Base-by-base conservation (phyloP, 2,329 filamentous ascomycete species). In the Colletotrichum lupini region DNA sequence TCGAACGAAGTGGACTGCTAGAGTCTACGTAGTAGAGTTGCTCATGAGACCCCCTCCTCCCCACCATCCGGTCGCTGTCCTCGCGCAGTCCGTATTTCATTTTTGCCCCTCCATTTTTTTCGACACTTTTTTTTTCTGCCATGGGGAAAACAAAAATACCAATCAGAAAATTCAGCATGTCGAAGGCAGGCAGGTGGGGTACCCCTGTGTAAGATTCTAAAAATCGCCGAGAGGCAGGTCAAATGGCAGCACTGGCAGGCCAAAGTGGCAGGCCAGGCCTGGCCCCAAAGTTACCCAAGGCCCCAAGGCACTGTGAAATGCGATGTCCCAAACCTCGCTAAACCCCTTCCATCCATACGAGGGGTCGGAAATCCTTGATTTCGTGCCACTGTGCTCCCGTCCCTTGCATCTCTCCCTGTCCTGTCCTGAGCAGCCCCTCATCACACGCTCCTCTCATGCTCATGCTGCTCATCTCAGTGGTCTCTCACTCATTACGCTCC, bases 351-450 rank as follows among this genome's bases (percentile, higher is more conserved):
- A 70, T 73, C 53, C 42, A 30, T 58, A 58, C 37, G 66, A 69
- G 70, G 59, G 70, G 58, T 53, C n/a, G 7, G 16, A 28, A 61
- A 60, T 49, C 65, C 37, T 49, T 49, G n/a, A 53, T 55, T 64
- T 64, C 61, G 49, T 46, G 30, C 30, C 61, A 64, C 49, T 67
- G 65, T 60, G 56, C 65, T 35, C 56, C 55, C 56, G 65, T 65
- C 69, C 69, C 69, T 72, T 72, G 69, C 69, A 72, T 68, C 65
- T 28, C 65, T 72, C 69, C 69, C 65, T 72, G 65, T 68, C 65
- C 62, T 37, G 58, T 68, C 58, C 52, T 37, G 55, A 70, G 59
- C 16, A n/a, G 61, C 69, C 65, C 66, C 70, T 73, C 70, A 60
- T 73, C 60, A 57, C 70, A 60, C 57, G 67, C 67, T 61, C 42